Evolutionary conservation across 257 asterid genomes (phyloP).

Genomic region (Hygrophila difformis): DNA sequence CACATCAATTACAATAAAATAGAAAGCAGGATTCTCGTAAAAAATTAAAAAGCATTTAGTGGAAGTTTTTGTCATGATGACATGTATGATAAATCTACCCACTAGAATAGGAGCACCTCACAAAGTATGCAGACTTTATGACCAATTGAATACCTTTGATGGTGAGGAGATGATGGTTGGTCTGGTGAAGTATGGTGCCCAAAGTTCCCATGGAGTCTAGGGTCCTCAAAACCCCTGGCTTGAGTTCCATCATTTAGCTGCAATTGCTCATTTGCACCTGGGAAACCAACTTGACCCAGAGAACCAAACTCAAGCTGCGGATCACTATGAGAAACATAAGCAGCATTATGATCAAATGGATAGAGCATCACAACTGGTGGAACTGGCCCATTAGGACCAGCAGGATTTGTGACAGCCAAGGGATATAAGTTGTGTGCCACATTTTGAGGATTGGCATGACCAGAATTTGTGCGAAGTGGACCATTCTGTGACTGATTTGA

Average conservation of each 20-base stretch:
- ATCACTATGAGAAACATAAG: conserved; percentile 50
- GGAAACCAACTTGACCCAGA: conserved; percentile 56
- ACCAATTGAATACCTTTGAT: conserved; percentile 43
- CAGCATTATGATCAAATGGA: conserved; percentile 56
- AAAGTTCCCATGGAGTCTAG: conserved; percentile 45
- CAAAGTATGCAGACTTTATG: too few relatives aligned
- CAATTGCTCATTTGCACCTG: conserved; percentile 50
- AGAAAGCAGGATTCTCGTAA: too few relatives aligned
- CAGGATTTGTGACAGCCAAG: conserved; percentile 35
- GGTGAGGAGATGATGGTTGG: conserved; percentile 79
- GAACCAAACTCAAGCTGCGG: conserved; percentile 89
- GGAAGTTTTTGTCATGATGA: too few relatives aligned
- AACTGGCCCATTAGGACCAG: conserved; percentile 63
- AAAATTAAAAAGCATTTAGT: too few relatives aligned
- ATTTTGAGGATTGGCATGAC: conserved; percentile 43
- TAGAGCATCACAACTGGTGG: conserved; percentile 66
- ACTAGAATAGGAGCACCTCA: too few relatives aligned
- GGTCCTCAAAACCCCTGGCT: conserved; percentile 47
- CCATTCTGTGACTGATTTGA: conserved; percentile 68
- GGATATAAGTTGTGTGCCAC: conserved; percentile 55
- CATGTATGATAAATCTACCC: too few relatives aligned
- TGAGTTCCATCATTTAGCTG: conserved; percentile 54
- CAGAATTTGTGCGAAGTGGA: conserved; percentile 41
- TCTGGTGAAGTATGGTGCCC: conserved; percentile 65
- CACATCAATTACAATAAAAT: too few relatives aligned